These are phyloP conservation scores for Blastobotrys peoriensis DNA, from an alignment of 805 yeast genomes.

Conservation along the genomic window DNA sequence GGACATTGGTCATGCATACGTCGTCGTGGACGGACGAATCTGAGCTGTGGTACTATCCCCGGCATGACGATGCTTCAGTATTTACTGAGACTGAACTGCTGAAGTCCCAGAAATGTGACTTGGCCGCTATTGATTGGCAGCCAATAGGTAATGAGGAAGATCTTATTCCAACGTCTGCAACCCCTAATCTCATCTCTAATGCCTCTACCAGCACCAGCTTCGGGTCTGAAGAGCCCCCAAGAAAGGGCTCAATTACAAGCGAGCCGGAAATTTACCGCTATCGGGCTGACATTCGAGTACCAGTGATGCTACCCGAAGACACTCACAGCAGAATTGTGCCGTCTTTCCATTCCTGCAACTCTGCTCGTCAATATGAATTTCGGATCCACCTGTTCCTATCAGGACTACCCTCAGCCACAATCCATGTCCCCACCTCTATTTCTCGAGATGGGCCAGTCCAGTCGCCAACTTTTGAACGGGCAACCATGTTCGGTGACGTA, in stretches of 20 bases:
- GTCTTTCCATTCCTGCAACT: not conserved
- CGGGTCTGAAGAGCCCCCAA: too few relatives aligned
- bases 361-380: not conserved
- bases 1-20: constrained; percentile 9
- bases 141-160: not conserved
- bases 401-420: not conserved
- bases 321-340: not conserved
- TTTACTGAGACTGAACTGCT: constrained; percentile 8
- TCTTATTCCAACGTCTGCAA: not conserved
- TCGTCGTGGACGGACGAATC: constrained; percentile 3
- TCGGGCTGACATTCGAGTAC: not conserved
- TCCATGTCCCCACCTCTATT: not conserved
- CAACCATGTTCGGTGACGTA: not conserved
- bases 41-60: constrained; percentile 2
- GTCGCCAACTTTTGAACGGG: not conserved
- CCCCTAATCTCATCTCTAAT: too few relatives aligned
- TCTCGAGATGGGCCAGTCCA: not conserved
- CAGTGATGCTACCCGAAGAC: not conserved
- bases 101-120: constrained; percentile 1
- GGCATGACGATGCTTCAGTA: constrained; percentile 3
- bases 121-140: not conserved
- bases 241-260: not conserved
- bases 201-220: too few relatives aligned
- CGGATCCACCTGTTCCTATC: not conserved
- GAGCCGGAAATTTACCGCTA: too few relatives aligned